A percentile compares a stretch with the other conserved stretches of the same genome.
Conservation (phyloP, 306 rosid species). For the Begonia peltatifolia region DNA sequence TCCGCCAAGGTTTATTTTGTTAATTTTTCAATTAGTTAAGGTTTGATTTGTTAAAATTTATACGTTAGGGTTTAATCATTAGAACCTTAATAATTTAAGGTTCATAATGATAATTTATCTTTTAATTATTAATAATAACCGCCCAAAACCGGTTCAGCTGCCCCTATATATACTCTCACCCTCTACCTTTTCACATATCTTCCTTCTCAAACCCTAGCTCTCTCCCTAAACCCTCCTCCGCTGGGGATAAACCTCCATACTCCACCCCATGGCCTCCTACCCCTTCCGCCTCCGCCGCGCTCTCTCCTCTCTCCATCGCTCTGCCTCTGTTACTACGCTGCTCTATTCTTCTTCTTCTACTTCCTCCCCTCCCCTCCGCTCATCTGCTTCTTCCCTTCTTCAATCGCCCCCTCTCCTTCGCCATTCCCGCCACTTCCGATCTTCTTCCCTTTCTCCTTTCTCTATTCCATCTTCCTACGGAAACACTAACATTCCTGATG, state of each 20-base stretch:
- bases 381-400: constrained; percentile 7
- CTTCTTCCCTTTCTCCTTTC: constrained; percentile 18
- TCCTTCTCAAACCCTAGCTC: neutral
- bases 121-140: too few relatives aligned
- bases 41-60: too few relatives aligned
- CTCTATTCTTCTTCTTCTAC: constrained; percentile 12
- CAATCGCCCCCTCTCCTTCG: constrained; percentile 1
- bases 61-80: too few relatives aligned
- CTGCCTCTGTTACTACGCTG: neutral
- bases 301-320: neutral
- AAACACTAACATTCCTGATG: constrained; percentile 5
- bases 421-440: constrained; percentile 26
- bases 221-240: neutral
- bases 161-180: too few relatives aligned
- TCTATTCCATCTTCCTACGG: constrained; percentile 21
- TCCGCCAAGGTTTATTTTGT: too few relatives aligned
- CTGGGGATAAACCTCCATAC: neutral
- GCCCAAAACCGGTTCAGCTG: too few relatives aligned
- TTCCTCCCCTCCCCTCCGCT: neutral
- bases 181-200: too few relatives aligned
- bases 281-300: constrained; percentile 2
- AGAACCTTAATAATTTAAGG: too few relatives aligned
- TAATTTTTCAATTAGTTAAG: too few relatives aligned
- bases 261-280: constrained; percentile 4
- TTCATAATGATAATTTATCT: too few relatives aligned